Evolutionary conservation across 768 basidiomycete species (phyloP), one percentile per base, ranked within the genome.

Genomic region (Serendipita sp.): DNA sequence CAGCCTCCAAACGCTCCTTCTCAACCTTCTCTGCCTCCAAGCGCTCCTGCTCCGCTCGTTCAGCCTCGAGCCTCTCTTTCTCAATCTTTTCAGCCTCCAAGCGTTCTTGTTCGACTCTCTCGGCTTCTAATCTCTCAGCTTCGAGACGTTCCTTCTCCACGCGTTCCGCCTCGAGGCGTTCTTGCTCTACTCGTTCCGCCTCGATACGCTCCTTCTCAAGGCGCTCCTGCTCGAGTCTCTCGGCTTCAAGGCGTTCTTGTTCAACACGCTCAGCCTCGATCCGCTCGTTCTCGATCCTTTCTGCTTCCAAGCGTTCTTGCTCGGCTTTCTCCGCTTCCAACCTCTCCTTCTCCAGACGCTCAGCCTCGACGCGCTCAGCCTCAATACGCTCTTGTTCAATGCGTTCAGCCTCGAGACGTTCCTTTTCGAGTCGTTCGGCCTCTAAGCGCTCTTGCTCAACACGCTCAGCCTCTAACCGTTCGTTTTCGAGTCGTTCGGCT

Each of bases 231-330:
- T 60, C 56, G n/a, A 51, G n/a, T 8, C 48, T 18, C n/a, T 60
- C 56, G 16, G 23, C 28, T n/a, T 30, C 56, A 8, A 60, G 35
- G 16, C 56, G n/a, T 60, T 10, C 56, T 35, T 60, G 16, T 3
- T 60, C 56, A 60, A 2, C 56, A 4, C 2, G 10, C 35, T 60
- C 56, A 16, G 18, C 23, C n/a, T 60, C 56, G 28, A 60, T 15
- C 8, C 56, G 56, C 35, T 60, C 35, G 13, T 23, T 32, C 48
- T 51, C 48, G 48, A 51, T 18, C 30, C 48, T 36, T 32, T 23
- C 56, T 8, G 18, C 56, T n/a, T 60, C 56, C 56, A 60, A 60
- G 18, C 56, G 56, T 28, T 60, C 56, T 2, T 60, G 56, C n/a
- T 60, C 56, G 56, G 32, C 10, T 4, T 2, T 3, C 16, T 60